A percentile compares a stretch with the other conserved stretches of the same genome.
phyloP scores from a whole-genome alignment of 1,139 yeast genomes.

The Saccharomyces hybrid region DNA sequence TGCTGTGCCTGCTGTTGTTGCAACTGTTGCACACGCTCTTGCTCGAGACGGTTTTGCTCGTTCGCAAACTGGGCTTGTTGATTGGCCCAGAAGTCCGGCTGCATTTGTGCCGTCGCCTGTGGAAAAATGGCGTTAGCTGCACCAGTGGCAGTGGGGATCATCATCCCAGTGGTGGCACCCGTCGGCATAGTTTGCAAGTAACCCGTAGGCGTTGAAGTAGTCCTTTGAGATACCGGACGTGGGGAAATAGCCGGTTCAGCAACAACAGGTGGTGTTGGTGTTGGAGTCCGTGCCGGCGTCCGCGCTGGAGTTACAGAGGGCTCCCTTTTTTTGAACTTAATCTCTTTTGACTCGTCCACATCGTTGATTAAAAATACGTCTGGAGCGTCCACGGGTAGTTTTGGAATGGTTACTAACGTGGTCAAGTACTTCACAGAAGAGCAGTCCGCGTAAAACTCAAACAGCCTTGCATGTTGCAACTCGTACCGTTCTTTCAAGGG shows the following conservation, averaged over 20 bases:
- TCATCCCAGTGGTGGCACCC: constrained; percentile 7
- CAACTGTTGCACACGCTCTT: constrained; percentile 44
- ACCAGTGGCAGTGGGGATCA: constrained; percentile 10
- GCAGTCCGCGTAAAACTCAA: constrained; percentile 87
- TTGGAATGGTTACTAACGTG: constrained; percentile 78
- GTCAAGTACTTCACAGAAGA: constrained; percentile 78
- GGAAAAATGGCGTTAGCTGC: constrained; percentile 3
- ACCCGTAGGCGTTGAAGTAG: neutral
- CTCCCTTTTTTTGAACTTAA: constrained; percentile 8
- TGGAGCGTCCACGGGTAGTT: constrained; percentile 67
- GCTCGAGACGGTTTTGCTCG: constrained; percentile 44
- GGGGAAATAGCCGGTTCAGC: neutral
- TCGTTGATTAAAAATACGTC: constrained; percentile 6
- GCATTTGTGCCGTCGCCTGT: constrained; percentile 9
- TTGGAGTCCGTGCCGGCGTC: constrained; percentile 2
- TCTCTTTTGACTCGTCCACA: constrained; percentile 6
- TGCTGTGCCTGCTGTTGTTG: constrained; percentile 60
- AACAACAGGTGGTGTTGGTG: neutral
- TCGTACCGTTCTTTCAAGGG: constrained; percentile 67
- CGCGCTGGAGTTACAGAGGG: constrained; percentile 2
- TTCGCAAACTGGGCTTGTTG: constrained; percentile 34
- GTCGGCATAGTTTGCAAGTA: constrained; percentile 1
- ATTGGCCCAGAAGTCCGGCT: constrained; percentile 41
- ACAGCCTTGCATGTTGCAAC: constrained; percentile 71
- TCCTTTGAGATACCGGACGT: neutral